A percentile compares a stretch with the other conserved stretches of the same genome.
phyloP scores from a whole-genome alignment of 768 basidiomycete genomes.

The Lyophyllum shimeji region DNA sequence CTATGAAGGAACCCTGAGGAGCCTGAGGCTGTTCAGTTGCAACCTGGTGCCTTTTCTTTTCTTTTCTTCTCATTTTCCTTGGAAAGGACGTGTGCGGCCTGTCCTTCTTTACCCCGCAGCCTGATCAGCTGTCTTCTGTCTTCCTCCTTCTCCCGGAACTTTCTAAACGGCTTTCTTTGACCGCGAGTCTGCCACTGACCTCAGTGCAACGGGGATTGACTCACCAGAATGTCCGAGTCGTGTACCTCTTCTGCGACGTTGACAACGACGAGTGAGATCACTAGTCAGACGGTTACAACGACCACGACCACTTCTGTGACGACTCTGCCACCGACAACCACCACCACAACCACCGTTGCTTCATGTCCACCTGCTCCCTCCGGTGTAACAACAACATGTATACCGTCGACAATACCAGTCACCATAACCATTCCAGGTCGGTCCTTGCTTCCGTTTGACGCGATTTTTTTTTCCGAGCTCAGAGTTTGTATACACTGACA shows the following conservation, averaged over 20 bases:
- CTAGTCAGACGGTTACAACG: constrained; percentile 32
- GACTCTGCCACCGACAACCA: constrained; percentile 24
- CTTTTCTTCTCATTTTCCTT: constrained; percentile 11
- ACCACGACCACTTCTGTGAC: constrained; percentile 35
- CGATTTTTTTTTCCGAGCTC: constrained; percentile 5
- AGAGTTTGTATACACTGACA: constrained; percentile 1
- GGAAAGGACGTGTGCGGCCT: constrained; percentile 14
- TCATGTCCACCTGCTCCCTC: constrained; percentile 24
- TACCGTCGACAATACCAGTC: constrained; percentile 12
- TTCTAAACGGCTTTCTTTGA: constrained; percentile 12
- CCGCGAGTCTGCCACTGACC: constrained; percentile 3
- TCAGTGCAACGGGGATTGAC: neutral
- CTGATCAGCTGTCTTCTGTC: constrained; percentile 4
- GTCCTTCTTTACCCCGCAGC: constrained; percentile 7
- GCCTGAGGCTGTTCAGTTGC: constrained; percentile 20
- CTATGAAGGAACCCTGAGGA: constrained; percentile 11
- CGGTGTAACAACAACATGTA: constrained; percentile 9
- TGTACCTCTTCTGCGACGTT: constrained; percentile 43
- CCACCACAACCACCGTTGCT: constrained; percentile 30
- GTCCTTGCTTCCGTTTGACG: constrained; percentile 14
- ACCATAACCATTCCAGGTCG: constrained; percentile 24
- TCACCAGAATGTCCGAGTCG: constrained; percentile 31
- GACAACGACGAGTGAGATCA: constrained; percentile 39
- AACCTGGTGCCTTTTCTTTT: constrained; percentile 6
- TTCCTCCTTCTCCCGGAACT: neutral